Evolutionary conservation across 1,139 yeast genomes (phyloP).

Genomic region (Hyphopichia pseudoburtonii): DNA sequence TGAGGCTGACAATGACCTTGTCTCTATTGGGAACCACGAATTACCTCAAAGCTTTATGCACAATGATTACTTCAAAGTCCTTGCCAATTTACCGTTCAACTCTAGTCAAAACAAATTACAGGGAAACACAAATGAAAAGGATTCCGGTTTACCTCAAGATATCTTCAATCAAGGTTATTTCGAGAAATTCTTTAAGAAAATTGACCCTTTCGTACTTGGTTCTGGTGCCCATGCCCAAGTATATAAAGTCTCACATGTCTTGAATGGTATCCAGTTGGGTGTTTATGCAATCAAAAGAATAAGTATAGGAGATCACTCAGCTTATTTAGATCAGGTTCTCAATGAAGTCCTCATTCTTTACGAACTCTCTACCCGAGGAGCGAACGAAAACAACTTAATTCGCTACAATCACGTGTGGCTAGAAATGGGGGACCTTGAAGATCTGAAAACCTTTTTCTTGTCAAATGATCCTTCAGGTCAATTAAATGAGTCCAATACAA

Average conservation of each 20-base stretch:
- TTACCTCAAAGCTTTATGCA: slow-evolving; percentile 30
- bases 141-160: slow-evolving; percentile 30
- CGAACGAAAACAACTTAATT: slow-evolving; percentile 59
- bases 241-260: slow-evolving; percentile 74
- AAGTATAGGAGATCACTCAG: slow-evolving; percentile 74
- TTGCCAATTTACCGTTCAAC: slow-evolving; percentile 29
- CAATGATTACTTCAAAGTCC: slow-evolving; percentile 39
- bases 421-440: slow-evolving; percentile 65
- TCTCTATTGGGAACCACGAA: not conserved
- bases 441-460: slow-evolving; percentile 33
- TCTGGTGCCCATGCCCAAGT: slow-evolving; percentile 86
- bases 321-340: slow-evolving; percentile 66
- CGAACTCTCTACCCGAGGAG: slow-evolving; percentile 42
- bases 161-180: slow-evolving; percentile 75
- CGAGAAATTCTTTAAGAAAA: slow-evolving; percentile 59
- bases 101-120: slow-evolving; percentile 6
- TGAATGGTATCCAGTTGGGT: slow-evolving; percentile 72
- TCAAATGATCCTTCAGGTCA: slow-evolving; percentile 18
- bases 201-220: slow-evolving; percentile 52
- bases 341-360: slow-evolving; percentile 71
- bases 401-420: slow-evolving; percentile 92
- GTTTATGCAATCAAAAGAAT: slow-evolving; percentile 81
- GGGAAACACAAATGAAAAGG: not conserved
- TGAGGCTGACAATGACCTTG: not conserved
- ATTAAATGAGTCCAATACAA: slow-evolving; percentile 8